Evolutionary conservation across 2,329 filamentous ascomycete species (phyloP), one percentile per base, ranked within the genome.

Genomic region (Hypoxylon sp.): DNA sequence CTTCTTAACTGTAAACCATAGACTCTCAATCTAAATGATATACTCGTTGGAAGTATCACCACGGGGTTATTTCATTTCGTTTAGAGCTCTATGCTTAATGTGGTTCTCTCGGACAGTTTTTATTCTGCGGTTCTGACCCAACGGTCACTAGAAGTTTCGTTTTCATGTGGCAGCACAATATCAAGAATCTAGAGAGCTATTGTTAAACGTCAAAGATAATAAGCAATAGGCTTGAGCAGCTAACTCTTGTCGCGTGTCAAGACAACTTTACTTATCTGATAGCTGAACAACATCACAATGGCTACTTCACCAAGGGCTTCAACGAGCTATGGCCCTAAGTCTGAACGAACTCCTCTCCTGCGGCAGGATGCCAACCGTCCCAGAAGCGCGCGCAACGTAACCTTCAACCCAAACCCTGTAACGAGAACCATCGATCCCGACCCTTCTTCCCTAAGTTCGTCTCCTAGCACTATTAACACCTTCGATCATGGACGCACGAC

Each of bases 381-480:
- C 10, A 84, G 82, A 67, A 82, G 84, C 14, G 75, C 83, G 55
- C 87, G 91, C 71, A 92, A 84, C 73, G 92, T 95, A 75, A 94
- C 91, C 13, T 94, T 95, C 83, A 92, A 93, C 76, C 86, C 91
- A 3, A 89, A 90, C 69, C 87, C 89, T 38, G 85, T 89, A 49
- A 84, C 86, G n/a, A 84, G 85, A 68, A 89, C 87, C 17, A 86
- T 90, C 74, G 86, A 87, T 72, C 83, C 85, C 19, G 83, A 84
- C 48, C 74, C 82, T 14, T 74, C 71, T 38, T 74, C 78, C 14
- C 70, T 76, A 21, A 77, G 75, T 70, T 75, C 72, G 59, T 74
- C 71, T 58, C 69, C 71, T 53, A 72, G 73, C 68, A 71, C 70
- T 65, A 82, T 59, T 13, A 43, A 61, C 14, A 28, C 81, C 79